These are phyloP conservation scores for Solidago caesia DNA, from an alignment of 129 eudicot species.

Conservation along the genomic window DNA sequence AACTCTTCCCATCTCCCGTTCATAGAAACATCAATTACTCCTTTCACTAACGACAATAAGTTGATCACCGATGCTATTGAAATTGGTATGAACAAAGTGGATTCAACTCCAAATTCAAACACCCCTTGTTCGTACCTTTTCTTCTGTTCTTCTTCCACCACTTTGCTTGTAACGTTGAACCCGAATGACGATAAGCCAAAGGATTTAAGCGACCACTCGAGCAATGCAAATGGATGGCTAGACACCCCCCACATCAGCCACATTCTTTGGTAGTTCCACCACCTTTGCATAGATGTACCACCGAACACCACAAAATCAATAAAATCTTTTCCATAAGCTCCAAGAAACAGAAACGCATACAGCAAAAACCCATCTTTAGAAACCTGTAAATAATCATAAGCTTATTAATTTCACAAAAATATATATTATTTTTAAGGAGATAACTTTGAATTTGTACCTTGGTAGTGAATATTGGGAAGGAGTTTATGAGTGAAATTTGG, in stretches of 20 bases:
- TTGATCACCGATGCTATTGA: conserved; percentile 36
- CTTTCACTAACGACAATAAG: conserved; percentile 29
- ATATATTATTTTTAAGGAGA: no score
- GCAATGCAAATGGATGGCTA: conserved; percentile 35
- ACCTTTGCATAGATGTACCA: conserved; percentile 38
- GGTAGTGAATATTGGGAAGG: conserved; percentile 22
- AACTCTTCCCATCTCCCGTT: conserved; percentile 23
- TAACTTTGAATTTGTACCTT: conserved; percentile 27
- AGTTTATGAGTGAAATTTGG: conserved; percentile 41
- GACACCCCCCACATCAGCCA: conserved; percentile 54
- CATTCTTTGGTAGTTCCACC: conserved; percentile 74
- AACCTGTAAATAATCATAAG: conserved; percentile 33
- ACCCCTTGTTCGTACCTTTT: conserved; percentile 48
- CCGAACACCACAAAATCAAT: conserved; percentile 41
- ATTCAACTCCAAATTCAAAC: conserved; percentile 56
- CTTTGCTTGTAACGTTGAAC: conserved; percentile 52
- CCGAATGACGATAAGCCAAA: conserved; percentile 42
- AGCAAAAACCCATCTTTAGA: conserved; percentile 37
- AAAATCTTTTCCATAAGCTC: conserved; percentile 56
- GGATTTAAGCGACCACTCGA: conserved; percentile 38
- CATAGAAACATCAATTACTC: conserved; percentile 14
- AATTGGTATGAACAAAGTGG: conserved; percentile 48
- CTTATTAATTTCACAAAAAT: no score
- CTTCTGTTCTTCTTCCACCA: conserved; percentile 44
- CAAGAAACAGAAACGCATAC: conserved; percentile 47